A percentile compares a stretch with the other conserved stretches of the same genome.
Conservation (phyloP, 169 alveolate genomes). For the Theileria sp. region DNA sequence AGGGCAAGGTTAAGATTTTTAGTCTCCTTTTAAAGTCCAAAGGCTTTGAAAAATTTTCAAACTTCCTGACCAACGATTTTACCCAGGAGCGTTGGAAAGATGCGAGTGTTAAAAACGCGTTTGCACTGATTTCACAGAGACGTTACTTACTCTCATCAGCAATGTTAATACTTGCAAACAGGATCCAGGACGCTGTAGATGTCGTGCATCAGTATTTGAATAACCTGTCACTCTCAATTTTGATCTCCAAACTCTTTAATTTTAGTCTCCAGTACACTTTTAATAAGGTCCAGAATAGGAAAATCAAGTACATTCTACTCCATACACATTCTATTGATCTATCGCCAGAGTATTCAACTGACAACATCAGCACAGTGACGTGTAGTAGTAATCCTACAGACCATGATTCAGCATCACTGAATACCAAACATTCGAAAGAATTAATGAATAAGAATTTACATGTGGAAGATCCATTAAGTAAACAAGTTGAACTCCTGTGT, state of each 20-base stretch:
- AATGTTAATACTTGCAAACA: conserved; percentile 44
- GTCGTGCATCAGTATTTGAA: conserved; percentile 53
- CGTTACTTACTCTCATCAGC: conserved; percentile 57
- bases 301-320: neutral
- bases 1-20: conserved; percentile 43
- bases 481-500: conserved; percentile 1
- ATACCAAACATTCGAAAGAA: neutral
- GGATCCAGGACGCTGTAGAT: conserved; percentile 51
- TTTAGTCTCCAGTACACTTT: conserved; percentile 2
- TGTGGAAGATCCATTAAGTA: conserved; percentile 1
- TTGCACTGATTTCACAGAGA: conserved; percentile 51
- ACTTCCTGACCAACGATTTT: conserved; percentile 53
- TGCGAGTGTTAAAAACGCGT: conserved; percentile 60
- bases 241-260: conserved; percentile 21
- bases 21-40: conserved; percentile 51
- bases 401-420: neutral
- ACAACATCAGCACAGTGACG: neutral
- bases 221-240: conserved; percentile 44
- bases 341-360: neutral
- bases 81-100: conserved; percentile 35
- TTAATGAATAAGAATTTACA: neutral
- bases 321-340: conserved; percentile 3
- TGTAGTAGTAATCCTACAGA: neutral
- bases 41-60: conserved; percentile 40
- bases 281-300: neutral